Conservation (phyloP, 2,329 filamentous ascomycete species). For the Microdochium paspali region DNA sequence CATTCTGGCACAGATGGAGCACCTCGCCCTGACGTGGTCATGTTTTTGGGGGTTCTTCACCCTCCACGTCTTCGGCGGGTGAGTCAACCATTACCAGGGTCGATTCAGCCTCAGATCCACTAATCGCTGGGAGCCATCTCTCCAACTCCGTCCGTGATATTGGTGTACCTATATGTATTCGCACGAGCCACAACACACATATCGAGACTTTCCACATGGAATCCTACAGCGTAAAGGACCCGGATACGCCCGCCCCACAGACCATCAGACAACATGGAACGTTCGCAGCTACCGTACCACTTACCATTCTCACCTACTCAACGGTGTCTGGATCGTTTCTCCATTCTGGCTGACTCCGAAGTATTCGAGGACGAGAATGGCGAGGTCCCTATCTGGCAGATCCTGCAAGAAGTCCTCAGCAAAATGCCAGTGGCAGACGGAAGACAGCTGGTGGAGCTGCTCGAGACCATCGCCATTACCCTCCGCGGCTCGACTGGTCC, state of each 20-base stretch:
- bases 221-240: background rate
- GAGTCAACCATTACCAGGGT: no score
- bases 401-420: conserved; percentile 13
- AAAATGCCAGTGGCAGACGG: conserved; percentile 2
- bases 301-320: conserved; percentile 6
- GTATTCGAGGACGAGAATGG: conserved; percentile 11
- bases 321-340: conserved; percentile 19
- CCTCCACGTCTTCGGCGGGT: no score
- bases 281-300: background rate
- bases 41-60: no score
- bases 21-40: no score
- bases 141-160: no score
- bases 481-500: conserved; percentile 6
- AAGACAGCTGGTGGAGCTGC: conserved; percentile 11
- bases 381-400: conserved; percentile 13
- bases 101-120: no score
- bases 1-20: no score
- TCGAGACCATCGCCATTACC: conserved; percentile 18
- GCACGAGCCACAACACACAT: no score
- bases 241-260: no score
- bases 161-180: no score
- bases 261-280: background rate
- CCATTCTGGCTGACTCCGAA: conserved; percentile 11
- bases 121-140: no score
- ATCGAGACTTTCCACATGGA: background rate